Conservation (phyloP, 1,139 yeast genomes). For the Diutina pseudorugosa region DNA sequence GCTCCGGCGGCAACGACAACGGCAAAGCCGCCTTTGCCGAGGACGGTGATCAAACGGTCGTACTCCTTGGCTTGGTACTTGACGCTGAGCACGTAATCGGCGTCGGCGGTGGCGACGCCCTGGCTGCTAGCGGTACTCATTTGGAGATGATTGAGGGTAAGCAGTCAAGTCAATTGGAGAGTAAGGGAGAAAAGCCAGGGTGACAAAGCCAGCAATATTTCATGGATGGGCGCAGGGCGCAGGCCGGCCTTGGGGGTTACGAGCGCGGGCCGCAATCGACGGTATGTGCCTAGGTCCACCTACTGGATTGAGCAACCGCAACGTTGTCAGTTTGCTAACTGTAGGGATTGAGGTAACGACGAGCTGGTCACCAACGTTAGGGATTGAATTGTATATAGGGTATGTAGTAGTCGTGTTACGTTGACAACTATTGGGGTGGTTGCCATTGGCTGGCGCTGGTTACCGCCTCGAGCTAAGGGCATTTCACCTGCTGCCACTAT, state of each 20-base stretch:
- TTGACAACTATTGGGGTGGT: too few species aligned
- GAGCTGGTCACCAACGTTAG: too few species aligned
- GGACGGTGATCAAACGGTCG: background rate
- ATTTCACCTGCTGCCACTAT: too few species aligned
- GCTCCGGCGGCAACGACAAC: background rate
- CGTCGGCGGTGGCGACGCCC: background rate
- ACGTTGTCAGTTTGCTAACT: background rate
- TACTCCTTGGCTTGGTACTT: background rate
- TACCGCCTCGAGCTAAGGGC: too few species aligned
- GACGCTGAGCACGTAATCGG: constrained; percentile 1
- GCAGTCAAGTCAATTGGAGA: too few species aligned
- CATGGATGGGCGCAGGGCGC: background rate
- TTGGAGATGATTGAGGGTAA: too few species aligned
- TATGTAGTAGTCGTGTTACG: too few species aligned
- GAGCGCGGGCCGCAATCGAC: background rate
- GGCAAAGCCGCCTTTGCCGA: background rate
- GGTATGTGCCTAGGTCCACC: background rate
- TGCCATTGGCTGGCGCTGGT: too few species aligned
- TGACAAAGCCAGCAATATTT: background rate
- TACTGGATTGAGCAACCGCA: background rate
- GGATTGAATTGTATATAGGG: too few species aligned
- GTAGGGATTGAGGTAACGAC: too few species aligned
- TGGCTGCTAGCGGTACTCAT: background rate
- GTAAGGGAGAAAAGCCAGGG: too few species aligned
- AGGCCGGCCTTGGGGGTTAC: background rate